Evolutionary conservation across 352 stramenopile species (phyloP), one percentile per base, ranked within the genome.

Genomic region (Phytopythium sindhum): DNA sequence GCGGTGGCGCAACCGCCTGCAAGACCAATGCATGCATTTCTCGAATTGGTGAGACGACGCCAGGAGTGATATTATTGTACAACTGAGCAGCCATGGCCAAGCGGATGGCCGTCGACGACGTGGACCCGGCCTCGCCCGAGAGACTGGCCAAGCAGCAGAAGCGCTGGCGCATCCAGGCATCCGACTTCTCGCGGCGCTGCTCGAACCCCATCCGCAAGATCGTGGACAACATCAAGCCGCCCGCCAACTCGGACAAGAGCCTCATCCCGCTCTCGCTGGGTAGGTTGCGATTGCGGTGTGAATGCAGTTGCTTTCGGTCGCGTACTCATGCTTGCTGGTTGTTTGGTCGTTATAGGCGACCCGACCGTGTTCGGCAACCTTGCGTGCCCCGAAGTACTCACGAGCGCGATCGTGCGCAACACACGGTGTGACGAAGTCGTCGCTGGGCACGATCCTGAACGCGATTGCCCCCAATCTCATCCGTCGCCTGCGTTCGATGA

Each of bases 201-300:
- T 63, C 78, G 26, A 99, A 99, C 78, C 95, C 93, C 12, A 98
- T 99, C 66, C 86, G 95, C 41, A 93, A 95, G 51, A 97, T 98
- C 66, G 91, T 99, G 21, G 94, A 98, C 81, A 92, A 90, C 66
- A 96, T 99, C 74, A 91, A 98, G 75, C 95, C 91, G 45, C 87
- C 85, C 17, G 68, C 88, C 57, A 89, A 89, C 55, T 77, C 91
- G 57, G 80, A 88, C 42, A 98, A 98, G 73, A 69, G 86, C 51
- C 78, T 97, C 57, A 98, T 98, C 62, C 95, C 91, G 42, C 84
- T 98, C 35, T 97, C 92, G 53, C 82, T 98, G 53, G 93, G 80
- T 89, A 63, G 19, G 86, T 79, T 42, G 23, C 33, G 19, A 65
- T 29, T 2, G 29, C 28, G 55, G 17, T 54, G 9, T 31, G 21